Evolutionary conservation across 2,329 filamentous ascomycete genomes (phyloP).

Genomic region (Myriosclerotinia duriaeana): DNA sequence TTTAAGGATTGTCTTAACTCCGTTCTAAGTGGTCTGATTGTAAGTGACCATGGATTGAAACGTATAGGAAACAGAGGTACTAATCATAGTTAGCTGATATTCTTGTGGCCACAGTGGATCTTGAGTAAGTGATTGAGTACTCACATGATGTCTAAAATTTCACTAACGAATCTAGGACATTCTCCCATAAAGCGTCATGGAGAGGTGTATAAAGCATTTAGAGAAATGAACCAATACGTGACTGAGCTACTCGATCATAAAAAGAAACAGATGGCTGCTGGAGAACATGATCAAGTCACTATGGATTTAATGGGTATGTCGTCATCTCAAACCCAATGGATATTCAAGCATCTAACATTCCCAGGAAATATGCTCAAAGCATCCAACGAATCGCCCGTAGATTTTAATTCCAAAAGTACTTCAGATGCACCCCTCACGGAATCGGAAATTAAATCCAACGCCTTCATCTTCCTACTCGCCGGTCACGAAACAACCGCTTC

Average conservation of each 20-base stretch:
- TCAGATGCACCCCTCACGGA: constrained; percentile 26
- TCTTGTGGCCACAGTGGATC: constrained; percentile 46
- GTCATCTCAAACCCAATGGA: neutral
- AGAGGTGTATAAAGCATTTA: constrained; percentile 44
- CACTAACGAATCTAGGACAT: constrained; percentile 24
- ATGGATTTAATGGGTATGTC: constrained; percentile 35
- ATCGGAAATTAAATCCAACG: constrained; percentile 39
- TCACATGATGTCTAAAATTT: neutral
- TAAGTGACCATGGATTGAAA: neutral
- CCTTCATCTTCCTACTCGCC: constrained; percentile 40
- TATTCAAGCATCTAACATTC: neutral
- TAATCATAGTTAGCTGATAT: neutral
- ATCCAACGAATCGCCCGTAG: constrained; percentile 21
- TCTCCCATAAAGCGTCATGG: constrained; percentile 46
- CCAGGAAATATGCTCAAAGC: constrained; percentile 33
- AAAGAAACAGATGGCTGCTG: constrained; percentile 30
- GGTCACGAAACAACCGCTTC: constrained; percentile 42
- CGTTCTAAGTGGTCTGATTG: constrained; percentile 47
- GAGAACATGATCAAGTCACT: constrained; percentile 31
- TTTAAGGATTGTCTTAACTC: constrained; percentile 51
- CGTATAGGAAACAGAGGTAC: neutral
- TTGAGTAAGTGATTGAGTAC: constrained; percentile 39
- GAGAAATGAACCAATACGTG: constrained; percentile 54
- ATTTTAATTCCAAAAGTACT: constrained; percentile 20
- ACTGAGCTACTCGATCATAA: constrained; percentile 48